Base-by-base conservation (phyloP, 2,329 filamentous ascomycete genomes). In the Trichophyton rubrum region DNA sequence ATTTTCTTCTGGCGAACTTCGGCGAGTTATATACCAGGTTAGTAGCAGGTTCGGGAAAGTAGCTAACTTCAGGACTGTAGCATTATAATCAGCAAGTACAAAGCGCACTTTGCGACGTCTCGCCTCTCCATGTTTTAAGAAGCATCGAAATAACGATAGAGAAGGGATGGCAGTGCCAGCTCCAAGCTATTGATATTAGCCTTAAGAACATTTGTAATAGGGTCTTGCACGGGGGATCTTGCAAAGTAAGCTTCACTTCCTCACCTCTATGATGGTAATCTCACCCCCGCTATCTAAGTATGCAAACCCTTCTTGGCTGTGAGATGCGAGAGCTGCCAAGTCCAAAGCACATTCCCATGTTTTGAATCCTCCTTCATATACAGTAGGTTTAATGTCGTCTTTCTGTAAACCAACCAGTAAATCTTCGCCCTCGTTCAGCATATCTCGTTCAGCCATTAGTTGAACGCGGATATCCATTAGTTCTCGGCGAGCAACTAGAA, bases 351-450 rank as follows among this genome's bases (percentile, higher is more conserved):
- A 85, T 71, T 86, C 84, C 84, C 84, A 86, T 17, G 83, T 86
- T 68, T 86, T 86, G 73, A 85, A 85, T 3, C 84, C 84, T 63
- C 84, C 84, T 72, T 86, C 84, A 68, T 86, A 86, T 66, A 86
- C 74, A 62, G 82, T 80, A 27, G 81, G 79, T 51, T 78, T 78
- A 59, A 86, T 76, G 66, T 85, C 83, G 2, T 80, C 79, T 59
- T 80, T 74, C 58, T 79, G 77, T 3, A 84, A 74, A 7, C 79
- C 78, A 1, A 74, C 68, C 43, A 78, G 72, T 22, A 79, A 69
- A 40, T 71, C 68, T 41, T 78, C 75, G 60, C 77, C 77, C 22
- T 72, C 69, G 22, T 75, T 69, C n/a, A 64, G 41, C 9, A 73
- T 68, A 63, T 72, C 67, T 61, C 75, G 73, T 67, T 86, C 83